Base-by-base conservation (phyloP, 257 asterid species). In the Pogostemon cablin region DNA sequence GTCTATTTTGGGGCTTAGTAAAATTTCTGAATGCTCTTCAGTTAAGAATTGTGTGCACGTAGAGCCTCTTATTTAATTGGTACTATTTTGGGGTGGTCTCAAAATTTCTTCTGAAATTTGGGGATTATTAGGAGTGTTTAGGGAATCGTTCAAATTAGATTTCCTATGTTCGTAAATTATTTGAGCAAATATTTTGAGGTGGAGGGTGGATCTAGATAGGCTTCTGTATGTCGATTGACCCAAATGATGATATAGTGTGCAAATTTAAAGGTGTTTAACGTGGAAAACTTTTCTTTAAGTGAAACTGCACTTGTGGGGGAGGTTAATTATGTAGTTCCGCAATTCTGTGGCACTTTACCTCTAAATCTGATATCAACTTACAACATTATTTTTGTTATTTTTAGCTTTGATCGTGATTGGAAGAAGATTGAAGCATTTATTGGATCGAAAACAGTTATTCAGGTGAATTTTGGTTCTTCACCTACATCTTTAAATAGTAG, bases 331-430 rank as follows among this genome's bases (percentile, higher is more conserved):
- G 20, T 49, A 4, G 3, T 67, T 53, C 7, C 40, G 15, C 42
- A 7, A 17, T 56, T 7, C 10, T 12, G 5, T 61, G 11, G 11
- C n/a, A 42, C 3, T n/a, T 20, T n/a, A 50, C 68, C 35, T 55
- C 7, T 11, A 34, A 56, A 38, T 38, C 67, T 67, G 17, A 46
- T 53, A 38, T 40, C n/a, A 62, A 20, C 52, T 69, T 54, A 53
- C n/a, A 2, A 49, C 40, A 44, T 12, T 44, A 38, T 52, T 69
- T 63, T 12, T 65, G 34, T 32, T 71, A 4, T 44, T 64, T 54
- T 50, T 81, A 92, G 98, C 7, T 92, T 92, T 75, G 97, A 92
- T 68, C 97, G 98, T 37, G 98, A 92, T 77, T 92, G 98, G 98
- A 92, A 92, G 78, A 92, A 92, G 77, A 92, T 92, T 15, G 98